phyloP scores from a whole-genome alignment of 108 stramenopile species.

The Nitzschia sp. region DNA sequence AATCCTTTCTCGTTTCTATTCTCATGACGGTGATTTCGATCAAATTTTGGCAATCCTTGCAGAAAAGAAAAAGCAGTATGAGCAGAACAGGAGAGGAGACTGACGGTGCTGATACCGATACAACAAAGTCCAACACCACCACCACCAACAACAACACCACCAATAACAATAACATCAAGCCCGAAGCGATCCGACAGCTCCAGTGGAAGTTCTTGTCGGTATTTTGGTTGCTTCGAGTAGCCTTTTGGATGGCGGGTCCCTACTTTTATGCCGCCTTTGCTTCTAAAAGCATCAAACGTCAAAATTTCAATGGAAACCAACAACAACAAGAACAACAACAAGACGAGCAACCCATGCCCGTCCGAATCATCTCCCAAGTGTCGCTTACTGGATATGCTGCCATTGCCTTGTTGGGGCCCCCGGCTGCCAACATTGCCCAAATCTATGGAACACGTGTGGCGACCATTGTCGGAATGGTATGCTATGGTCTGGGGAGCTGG shows the following conservation, averaged over 20 bases:
- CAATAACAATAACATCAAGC: neutral
- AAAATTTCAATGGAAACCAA: too few relatives aligned
- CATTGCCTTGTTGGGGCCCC: conserved; percentile 76
- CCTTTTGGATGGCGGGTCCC: conserved; percentile 94
- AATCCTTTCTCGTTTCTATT: neutral
- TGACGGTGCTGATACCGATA: neutral
- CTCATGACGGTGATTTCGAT: neutral
- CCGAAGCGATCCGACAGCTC: neutral
- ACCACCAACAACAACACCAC: too few relatives aligned
- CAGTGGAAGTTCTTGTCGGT: conserved; percentile 73
- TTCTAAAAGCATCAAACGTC: conserved; percentile 45
- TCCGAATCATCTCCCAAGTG: conserved; percentile 57
- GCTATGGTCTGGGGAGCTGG: conserved; percentile 63
- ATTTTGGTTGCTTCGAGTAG: conserved; percentile 80
- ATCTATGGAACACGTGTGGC: conserved; percentile 63
- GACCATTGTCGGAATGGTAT: conserved; percentile 54
- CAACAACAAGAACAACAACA: too few relatives aligned
- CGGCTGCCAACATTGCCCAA: conserved; percentile 60
- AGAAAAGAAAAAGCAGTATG: neutral
- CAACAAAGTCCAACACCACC: too few relatives aligned
- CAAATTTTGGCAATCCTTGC: neutral
- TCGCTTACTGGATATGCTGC: conserved; percentile 80
- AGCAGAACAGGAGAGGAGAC: neutral
- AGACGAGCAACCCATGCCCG: conserved; percentile 35
- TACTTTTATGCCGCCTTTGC: conserved; percentile 91